Conservation (phyloP, 768 basidiomycete species). For the Phanerochaete sordida region DNA sequence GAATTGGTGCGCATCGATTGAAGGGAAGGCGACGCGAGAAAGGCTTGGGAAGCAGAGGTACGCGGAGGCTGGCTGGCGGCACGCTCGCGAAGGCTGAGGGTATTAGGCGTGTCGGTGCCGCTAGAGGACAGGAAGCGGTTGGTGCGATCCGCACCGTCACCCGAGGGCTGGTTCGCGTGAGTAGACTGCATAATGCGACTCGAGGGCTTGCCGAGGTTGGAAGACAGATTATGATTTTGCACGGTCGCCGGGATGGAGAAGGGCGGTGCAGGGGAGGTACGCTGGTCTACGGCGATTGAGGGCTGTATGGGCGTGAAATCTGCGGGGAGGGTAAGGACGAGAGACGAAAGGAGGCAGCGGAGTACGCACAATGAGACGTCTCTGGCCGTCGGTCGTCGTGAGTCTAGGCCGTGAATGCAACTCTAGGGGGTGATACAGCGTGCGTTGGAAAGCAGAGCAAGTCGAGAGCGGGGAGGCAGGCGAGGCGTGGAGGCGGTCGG, state of each 20-base stretch:
- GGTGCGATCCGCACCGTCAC: conserved; percentile 53
- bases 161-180: conserved; percentile 31
- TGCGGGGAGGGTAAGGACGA: background rate
- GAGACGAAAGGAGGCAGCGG: background rate
- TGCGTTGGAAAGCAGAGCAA: background rate
- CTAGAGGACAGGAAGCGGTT: conserved; percentile 52
- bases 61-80: conserved; percentile 71
- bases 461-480: background rate
- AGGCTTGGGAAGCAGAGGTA: conserved; percentile 38
- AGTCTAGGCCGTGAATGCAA: conserved; percentile 12
- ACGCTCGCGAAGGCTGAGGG: conserved; percentile 51
- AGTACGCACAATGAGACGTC: conserved; percentile 16
- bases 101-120: conserved; percentile 37
- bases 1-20: conserved; percentile 49
- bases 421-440: background rate
- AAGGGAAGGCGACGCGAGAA: conserved; percentile 48
- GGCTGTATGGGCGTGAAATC: conserved; percentile 20
- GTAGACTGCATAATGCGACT: conserved; percentile 31
- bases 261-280: conserved; percentile 4
- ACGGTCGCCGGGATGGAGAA: conserved; percentile 23
- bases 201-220: conserved; percentile 22
- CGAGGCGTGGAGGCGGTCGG: background rate
- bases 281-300: conserved; percentile 18
- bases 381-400: conserved; percentile 12
- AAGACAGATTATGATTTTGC: conserved; percentile 24